Evolutionary conservation across 768 basidiomycete genomes (phyloP), one percentile per base, ranked within the genome.

Genomic region (Suillus tomentosus): DNA sequence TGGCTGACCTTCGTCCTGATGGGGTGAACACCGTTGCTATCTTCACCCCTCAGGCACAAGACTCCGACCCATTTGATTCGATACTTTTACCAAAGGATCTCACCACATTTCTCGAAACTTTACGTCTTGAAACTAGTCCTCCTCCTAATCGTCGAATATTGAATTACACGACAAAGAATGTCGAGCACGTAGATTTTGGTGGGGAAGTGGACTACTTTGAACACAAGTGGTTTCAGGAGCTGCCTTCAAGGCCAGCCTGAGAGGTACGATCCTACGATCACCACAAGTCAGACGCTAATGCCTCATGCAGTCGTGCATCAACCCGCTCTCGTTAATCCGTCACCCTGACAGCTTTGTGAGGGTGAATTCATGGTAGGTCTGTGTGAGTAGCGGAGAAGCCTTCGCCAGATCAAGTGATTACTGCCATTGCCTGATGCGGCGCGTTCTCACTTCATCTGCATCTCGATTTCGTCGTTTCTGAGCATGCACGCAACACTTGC

Each of bases 121-220:
- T 75, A 68, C 73, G 74, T 57, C 62, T 74, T 40, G 69, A 75
- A 60, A 72, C 76, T 56, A 22, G 74, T 39, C 77, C 72, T 37
- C 77, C 72, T 37, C n/a, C 57, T 66, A 19, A 76, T 40, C 76
- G 74, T 34, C 66, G 69, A 8, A 34, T 61, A 65, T 85, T 84
- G 83, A 83, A 86, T 65, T 82, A 77, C 62, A 78, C 78, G 63
- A 85, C 83, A 64, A 92, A 92, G 74, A 81, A 83, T 54, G 78
- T 79, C 7, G 90, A 92, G 48, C 87, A 87, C 8, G 87, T 92
- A 39, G 91, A 93, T 76, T 82, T 85, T 71, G 91, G 91, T 60
- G 86, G 86, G 36, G 91, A 90, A 69, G 78, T 83, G 58, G 91
- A 92, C 74, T 92, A 92, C 72, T 79, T 83, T 31, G 82, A 81